Base-by-base conservation (phyloP, 2,329 filamentous ascomycete genomes). In the Cercospora sesami region DNA sequence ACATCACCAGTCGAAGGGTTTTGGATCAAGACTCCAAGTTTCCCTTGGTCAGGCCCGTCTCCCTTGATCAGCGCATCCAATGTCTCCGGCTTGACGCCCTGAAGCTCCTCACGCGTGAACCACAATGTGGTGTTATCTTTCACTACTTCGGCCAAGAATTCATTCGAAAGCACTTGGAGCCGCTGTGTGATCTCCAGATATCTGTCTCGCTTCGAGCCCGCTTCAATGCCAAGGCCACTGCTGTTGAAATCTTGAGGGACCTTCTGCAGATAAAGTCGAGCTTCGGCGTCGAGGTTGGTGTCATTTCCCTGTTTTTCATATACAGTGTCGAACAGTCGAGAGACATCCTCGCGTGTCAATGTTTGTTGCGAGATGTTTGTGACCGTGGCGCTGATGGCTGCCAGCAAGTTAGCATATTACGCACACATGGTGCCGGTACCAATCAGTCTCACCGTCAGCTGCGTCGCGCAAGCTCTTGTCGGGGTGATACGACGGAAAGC, bases 171-270 rank as follows among this genome's bases (percentile, higher is more conserved):
- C 76, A 89, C 85, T 72, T 87, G 90, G 60, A 94, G 82, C 9
- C 90, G 83, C 83, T 91, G 91, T 84, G 92, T 91, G 79, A 93
- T 92, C 78, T 91, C 90, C 82, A 92, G 93, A 84, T 93, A 94
- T 61, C 90, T 86, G 72, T 92, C 90, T 70, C 90, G 82, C 81
- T 92, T 83, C 4, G 85, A 81, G 1, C 90, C 90, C 23, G 86
- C 85, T 1, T 90, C 87, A 57, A 94, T 80, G 5, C 87, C 87
- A 53, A 94, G 81, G 6, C 91, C 91, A 76, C 92, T 92, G 63
- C 87, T 85, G 74, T 93, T 88, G 78, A 91, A 93, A 70, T 84
- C 86, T 80, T 91, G 90, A 73, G 89, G 86, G 74, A 92, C 88
- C 80, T 90, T 91, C 79, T 92, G 88, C 26, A 94, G 82, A 68